Conservation (phyloP, 1,284 basidiomycete genomes). For the Stygiomarasmius scandens region DNA sequence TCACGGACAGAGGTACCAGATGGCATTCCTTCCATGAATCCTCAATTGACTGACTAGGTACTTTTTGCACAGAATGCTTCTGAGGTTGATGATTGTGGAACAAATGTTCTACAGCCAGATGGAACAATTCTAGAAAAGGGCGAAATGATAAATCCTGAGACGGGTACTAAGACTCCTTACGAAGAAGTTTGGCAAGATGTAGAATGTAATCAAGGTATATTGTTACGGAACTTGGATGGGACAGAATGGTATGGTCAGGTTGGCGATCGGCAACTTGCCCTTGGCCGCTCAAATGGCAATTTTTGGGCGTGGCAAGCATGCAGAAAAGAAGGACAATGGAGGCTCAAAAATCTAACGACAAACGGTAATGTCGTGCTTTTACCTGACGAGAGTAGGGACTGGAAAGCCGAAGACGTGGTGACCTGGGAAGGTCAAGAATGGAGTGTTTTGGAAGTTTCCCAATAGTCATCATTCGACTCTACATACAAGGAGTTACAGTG, state of each 20-base stretch:
- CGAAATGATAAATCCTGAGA: slow-evolving; percentile 37
- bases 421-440: slow-evolving; percentile 6
- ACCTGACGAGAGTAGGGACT: background rate
- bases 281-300: slow-evolving; percentile 1
- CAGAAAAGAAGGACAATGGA: background rate
- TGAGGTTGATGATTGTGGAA: slow-evolving; percentile 30
- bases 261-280: slow-evolving; percentile 12
- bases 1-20: slow-evolving; percentile 25
- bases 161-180: slow-evolving; percentile 28
- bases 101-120: slow-evolving; percentile 26
- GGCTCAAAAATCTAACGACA: background rate
- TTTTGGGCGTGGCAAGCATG: slow-evolving; percentile 15
- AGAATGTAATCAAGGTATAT: slow-evolving; percentile 7
- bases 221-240: background rate
- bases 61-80: slow-evolving; percentile 10
- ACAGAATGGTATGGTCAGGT: slow-evolving; percentile 12
- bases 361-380: background rate
- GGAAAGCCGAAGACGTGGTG: slow-evolving; percentile 1
- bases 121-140: slow-evolving; percentile 34
- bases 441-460: slow-evolving; percentile 2
- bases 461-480: background rate
- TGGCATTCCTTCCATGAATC: too few species aligned
- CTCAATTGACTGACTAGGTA: background rate
- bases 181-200: slow-evolving; percentile 37
- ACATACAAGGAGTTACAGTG: slow-evolving; percentile 27